phyloP scores from a whole-genome alignment of 306 rosid species.

The Dalbergia oliveri region DNA sequence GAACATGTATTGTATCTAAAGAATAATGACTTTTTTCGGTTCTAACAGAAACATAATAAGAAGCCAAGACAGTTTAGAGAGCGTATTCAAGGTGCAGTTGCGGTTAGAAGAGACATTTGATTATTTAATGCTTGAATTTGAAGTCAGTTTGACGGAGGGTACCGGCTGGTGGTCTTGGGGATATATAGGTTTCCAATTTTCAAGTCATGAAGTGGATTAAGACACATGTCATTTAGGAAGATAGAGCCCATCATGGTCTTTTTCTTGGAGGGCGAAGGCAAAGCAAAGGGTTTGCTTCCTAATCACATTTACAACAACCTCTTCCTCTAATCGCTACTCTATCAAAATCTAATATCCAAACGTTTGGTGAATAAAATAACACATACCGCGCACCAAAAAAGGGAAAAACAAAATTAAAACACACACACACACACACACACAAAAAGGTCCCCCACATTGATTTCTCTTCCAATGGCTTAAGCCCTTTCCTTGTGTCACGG shows the following conservation, averaged over 20 bases:
- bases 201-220: constrained; percentile 52
- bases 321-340: constrained; percentile 61
- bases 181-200: constrained; percentile 48
- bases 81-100: constrained; percentile 55
- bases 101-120: constrained; percentile 67
- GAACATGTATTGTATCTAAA: constrained; percentile 29
- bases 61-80: constrained; percentile 45
- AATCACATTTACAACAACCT: constrained; percentile 82
- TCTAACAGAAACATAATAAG: constrained; percentile 43
- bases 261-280: constrained; percentile 11
- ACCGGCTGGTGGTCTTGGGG: constrained; percentile 40
- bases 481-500: constrained; percentile 48
- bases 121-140: constrained; percentile 61
- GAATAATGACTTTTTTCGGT: constrained; percentile 25
- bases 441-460: constrained; percentile 28
- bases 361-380: constrained; percentile 70
- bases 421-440: constrained; percentile 26
- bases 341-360: constrained; percentile 74
- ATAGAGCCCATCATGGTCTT: constrained; percentile 48
- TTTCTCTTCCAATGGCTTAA: constrained; percentile 33
- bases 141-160: constrained; percentile 48
- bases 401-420: neutral
- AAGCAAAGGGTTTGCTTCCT: constrained; percentile 70
- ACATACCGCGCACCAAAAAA: neutral
- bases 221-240: constrained; percentile 52